Conservation (phyloP, 208 protist genomes). For the Leishmania braziliensis region DNA sequence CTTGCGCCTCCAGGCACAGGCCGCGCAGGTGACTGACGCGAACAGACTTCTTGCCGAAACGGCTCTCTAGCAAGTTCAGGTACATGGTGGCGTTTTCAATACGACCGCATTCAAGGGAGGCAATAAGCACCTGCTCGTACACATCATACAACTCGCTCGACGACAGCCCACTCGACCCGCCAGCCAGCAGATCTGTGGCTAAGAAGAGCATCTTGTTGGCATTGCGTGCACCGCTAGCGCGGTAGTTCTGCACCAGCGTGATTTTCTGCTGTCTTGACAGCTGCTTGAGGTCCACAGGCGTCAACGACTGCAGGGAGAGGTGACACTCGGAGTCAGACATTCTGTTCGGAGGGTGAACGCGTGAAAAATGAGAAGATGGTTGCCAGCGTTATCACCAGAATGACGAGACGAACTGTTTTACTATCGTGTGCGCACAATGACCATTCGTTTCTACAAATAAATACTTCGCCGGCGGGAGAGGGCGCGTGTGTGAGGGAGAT, state of each 20-base stretch:
- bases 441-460: too few species aligned
- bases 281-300: slow-evolving; percentile 76
- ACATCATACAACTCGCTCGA: slow-evolving; percentile 60
- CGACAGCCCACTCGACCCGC: slow-evolving; percentile 53
- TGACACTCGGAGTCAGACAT: slow-evolving; percentile 22
- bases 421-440: background rate
- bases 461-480: too few species aligned
- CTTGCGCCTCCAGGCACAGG: slow-evolving; percentile 77
- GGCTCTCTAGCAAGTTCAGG: slow-evolving; percentile 69
- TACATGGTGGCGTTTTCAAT: slow-evolving; percentile 63
- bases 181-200: slow-evolving; percentile 74
- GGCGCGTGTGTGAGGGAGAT: background rate
- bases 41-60: slow-evolving; percentile 69
- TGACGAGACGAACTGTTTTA: too few species aligned
- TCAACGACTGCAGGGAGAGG: slow-evolving; percentile 47
- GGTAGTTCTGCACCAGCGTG: slow-evolving; percentile 55
- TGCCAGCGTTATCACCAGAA: background rate
- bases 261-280: slow-evolving; percentile 71
- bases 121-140: slow-evolving; percentile 82
- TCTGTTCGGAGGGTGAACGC: background rate
- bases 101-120: slow-evolving; percentile 75
- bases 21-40: slow-evolving; percentile 78
- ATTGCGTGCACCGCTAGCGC: slow-evolving; percentile 49
- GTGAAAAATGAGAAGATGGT: background rate
- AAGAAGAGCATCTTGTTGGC: slow-evolving; percentile 74